Conservation (phyloP, 2,329 filamentous ascomycete species). For the Scopulariopsis brevicaulis region DNA sequence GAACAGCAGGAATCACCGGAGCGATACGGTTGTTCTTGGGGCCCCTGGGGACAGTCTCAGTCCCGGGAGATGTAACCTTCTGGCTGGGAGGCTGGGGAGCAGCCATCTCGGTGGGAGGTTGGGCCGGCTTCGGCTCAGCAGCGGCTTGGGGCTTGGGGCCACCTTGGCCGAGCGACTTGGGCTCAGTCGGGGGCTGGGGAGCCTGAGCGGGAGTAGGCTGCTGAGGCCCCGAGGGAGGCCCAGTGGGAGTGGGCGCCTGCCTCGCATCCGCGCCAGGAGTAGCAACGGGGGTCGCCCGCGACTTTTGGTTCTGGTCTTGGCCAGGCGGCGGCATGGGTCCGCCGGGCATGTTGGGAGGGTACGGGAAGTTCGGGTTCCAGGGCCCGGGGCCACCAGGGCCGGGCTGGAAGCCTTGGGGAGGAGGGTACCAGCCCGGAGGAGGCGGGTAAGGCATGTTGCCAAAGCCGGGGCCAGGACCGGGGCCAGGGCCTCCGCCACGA, state of each 20-base stretch:
- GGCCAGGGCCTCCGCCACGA: slow-evolving; percentile 35
- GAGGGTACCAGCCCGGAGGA: slow-evolving; percentile 68
- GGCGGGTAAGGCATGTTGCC: slow-evolving; percentile 66
- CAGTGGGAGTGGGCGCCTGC: slow-evolving; percentile 40
- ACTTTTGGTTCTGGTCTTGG: slow-evolving; percentile 1
- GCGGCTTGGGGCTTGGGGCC: slow-evolving; percentile 24
- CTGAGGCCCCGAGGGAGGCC: slow-evolving; percentile 36
- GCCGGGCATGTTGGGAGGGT: slow-evolving; percentile 32
- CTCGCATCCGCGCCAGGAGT: slow-evolving; percentile 25
- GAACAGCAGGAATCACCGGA: slow-evolving; percentile 41
- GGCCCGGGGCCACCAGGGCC: slow-evolving; percentile 43
- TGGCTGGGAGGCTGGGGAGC: slow-evolving; percentile 24
- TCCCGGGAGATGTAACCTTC: slow-evolving; percentile 16
- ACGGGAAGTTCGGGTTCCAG: slow-evolving; percentile 41
- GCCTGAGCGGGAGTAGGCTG: slow-evolving; percentile 31
- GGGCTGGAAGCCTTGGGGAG: slow-evolving; percentile 63
- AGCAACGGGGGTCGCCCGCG: slow-evolving; percentile 36
- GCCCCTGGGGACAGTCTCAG: slow-evolving; percentile 28
- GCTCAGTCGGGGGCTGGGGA: slow-evolving; percentile 33
- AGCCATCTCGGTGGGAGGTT: not conserved
- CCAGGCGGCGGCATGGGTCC: not conserved
- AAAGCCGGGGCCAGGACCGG: slow-evolving; percentile 48
- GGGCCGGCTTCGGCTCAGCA: slow-evolving; percentile 5
- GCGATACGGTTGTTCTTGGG: slow-evolving; percentile 43
- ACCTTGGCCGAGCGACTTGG: slow-evolving; percentile 38